Evolutionary conservation across 225 moss, liverwort and hornwort species (phyloP), one percentile per base, ranked within the genome.

Genomic region (Anthoceros angustus): DNA sequence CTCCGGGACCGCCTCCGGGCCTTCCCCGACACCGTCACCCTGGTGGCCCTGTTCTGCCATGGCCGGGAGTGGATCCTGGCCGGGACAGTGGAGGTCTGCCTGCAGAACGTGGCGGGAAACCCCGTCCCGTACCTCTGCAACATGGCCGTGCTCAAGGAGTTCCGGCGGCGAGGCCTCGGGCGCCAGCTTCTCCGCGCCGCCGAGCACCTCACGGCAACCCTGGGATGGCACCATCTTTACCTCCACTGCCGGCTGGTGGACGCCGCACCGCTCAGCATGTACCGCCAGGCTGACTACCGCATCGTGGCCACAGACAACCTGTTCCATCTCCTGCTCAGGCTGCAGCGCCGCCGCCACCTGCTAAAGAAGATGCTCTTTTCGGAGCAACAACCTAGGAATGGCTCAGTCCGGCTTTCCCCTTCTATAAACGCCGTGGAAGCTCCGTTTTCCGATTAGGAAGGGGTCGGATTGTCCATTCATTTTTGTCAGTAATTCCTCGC

Each of bases 121-220:
- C 88, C 95, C 20, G 88, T 91, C 48, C 95, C 95, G 12, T 95
- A 95, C 69, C 80, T 95, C 68, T 95, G 95, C 74, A 95, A 95
- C 76, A 91, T 95, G 95, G 95, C 91, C 21, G 80, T 95, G 32
- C 88, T 63, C 63, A 74, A 82, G 41, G 68, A 74, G 0, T 95
- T 80, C 66, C 86, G 95, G 26, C 91, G 95, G 74, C 79, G 85
- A 68, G 94, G 94, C 25, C 71, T 95, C 2, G 94, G 91, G 60
- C 81, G 79, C 61, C 83, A 95, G 66, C 82, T 91, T 74, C 46
- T 95, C 71, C 88, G 81, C 77, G 94, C 88, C n/a, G 94, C 88
- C 20, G 94, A 95, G 70, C 78, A 85, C 40, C 72, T 95, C 25
- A 86, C 91, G 12, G 60, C 86, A 32, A 75, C 77, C 66, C 73